Evolutionary conservation across 1,284 basidiomycete genomes (phyloP).

Genomic region (Puccinia polysora): DNA sequence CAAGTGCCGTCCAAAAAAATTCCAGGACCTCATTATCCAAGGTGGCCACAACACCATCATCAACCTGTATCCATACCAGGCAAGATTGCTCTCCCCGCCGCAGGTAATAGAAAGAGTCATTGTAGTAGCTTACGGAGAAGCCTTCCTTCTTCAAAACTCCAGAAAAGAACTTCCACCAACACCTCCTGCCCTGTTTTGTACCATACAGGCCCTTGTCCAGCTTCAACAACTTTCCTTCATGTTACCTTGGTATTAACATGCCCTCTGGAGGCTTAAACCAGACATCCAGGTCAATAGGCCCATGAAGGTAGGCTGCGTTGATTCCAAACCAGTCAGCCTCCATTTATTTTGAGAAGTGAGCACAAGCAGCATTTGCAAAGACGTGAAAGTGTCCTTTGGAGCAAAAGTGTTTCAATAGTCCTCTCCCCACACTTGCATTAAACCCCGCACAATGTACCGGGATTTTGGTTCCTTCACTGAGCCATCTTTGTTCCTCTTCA

Average conservation of each 20-base stretch:
- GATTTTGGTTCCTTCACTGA: neutral
- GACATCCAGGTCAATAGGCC: too few species aligned
- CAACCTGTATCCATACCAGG: too few species aligned
- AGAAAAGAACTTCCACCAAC: conserved; percentile 8
- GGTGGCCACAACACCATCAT: too few species aligned
- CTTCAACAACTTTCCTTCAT: neutral
- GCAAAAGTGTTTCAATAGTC: neutral
- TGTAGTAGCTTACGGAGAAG: too few species aligned
- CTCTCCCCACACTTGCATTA: too few species aligned
- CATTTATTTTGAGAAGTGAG: neutral
- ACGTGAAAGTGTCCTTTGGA: neutral
- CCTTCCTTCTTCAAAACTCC: too few species aligned
- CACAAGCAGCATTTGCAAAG: neutral
- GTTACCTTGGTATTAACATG: neutral
- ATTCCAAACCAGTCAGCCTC: neutral
- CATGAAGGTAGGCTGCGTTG: neutral
- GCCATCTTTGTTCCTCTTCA: neutral
- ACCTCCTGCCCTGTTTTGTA: neutral
- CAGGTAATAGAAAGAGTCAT: too few species aligned
- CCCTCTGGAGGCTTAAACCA: neutral
- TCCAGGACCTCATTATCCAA: too few species aligned
- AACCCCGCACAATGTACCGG: neutral
- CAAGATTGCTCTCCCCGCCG: too few species aligned
- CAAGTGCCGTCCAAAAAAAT: too few species aligned
- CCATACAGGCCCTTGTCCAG: neutral